phyloP scores from a whole-genome alignment of 768 basidiomycete species.

The Rhizopogon sp. region DNA sequence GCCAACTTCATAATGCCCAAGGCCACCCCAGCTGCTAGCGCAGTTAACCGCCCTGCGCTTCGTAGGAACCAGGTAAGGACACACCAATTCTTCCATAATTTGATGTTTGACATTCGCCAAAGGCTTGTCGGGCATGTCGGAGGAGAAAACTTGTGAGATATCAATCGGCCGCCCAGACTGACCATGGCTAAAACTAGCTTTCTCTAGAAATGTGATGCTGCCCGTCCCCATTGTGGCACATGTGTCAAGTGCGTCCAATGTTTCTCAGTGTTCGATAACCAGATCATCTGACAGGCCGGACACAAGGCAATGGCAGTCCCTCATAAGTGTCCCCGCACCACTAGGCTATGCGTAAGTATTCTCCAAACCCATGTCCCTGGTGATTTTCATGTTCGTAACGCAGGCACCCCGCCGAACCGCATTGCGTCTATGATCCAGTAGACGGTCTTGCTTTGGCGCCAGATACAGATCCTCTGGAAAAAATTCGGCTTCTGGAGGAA shows the following conservation, averaged over 20 bases:
- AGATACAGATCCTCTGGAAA: constrained; percentile 74
- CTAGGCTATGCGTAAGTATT: constrained; percentile 72
- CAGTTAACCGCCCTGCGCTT: constrained; percentile 54
- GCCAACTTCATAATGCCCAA: constrained; percentile 57
- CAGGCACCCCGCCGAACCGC: constrained; percentile 82
- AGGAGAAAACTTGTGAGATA: constrained; percentile 74
- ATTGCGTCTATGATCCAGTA: constrained; percentile 82
- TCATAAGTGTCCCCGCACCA: constrained; percentile 80
- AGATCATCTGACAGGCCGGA: background rate
- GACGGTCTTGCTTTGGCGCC: constrained; percentile 75
- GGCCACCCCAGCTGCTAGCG: constrained; percentile 30
- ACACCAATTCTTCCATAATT: too few relatives aligned
- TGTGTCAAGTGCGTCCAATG: constrained; percentile 69
- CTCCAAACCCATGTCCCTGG: background rate
- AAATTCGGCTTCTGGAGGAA: constrained; percentile 71
- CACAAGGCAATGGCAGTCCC: constrained; percentile 71
- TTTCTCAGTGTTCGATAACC: background rate
- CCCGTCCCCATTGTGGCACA: constrained; percentile 79
- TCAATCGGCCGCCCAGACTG: background rate
- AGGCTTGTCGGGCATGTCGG: constrained; percentile 82
- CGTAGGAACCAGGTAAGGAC: constrained; percentile 69
- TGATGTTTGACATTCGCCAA: background rate
- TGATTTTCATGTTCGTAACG: constrained; percentile 7
- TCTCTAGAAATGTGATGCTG: constrained; percentile 80
- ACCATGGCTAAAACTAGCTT: constrained; percentile 4